Conservation (phyloP, 139 green algal species). For the Chlorella sp. region DNA sequence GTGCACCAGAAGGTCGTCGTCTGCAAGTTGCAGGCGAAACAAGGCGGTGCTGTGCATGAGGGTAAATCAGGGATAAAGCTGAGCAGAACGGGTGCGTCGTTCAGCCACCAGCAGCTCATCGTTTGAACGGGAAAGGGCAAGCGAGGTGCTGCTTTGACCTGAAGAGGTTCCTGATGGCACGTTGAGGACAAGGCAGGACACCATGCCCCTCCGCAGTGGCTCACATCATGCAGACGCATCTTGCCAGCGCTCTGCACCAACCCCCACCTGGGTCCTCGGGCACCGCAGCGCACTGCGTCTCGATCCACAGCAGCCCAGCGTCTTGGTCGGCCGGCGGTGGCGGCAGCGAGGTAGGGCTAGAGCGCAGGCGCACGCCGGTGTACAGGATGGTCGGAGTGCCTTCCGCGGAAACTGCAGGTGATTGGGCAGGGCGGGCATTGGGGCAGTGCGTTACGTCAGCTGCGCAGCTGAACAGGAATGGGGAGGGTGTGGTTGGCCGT, state of each 20-base stretch:
- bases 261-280: conserved; percentile 50
- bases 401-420: conserved; percentile 18
- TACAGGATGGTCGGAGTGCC: conserved; percentile 76
- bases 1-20: too few species aligned
- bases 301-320: conserved; percentile 79
- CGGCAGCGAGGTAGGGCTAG: conserved; percentile 53
- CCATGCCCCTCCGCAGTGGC: too few species aligned
- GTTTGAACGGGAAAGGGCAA: background rate
- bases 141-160: background rate
- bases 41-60: background rate
- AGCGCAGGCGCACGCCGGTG: conserved; percentile 77
- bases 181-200: too few species aligned
- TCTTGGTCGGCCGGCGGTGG: conserved; percentile 55
- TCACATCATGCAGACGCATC: too few species aligned
- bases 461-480: too few species aligned
- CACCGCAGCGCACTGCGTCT: conserved; percentile 77
- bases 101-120: too few species aligned
- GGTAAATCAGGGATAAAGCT: background rate
- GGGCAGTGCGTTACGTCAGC: too few species aligned
- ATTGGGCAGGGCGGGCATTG: too few species aligned
- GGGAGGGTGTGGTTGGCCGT: background rate
- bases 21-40: background rate
- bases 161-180: too few species aligned
- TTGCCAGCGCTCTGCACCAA: background rate
- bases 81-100: too few species aligned